These are phyloP conservation scores for Suhomyces sp. DNA, from an alignment of 805 yeast species.

Conservation along the genomic window DNA sequence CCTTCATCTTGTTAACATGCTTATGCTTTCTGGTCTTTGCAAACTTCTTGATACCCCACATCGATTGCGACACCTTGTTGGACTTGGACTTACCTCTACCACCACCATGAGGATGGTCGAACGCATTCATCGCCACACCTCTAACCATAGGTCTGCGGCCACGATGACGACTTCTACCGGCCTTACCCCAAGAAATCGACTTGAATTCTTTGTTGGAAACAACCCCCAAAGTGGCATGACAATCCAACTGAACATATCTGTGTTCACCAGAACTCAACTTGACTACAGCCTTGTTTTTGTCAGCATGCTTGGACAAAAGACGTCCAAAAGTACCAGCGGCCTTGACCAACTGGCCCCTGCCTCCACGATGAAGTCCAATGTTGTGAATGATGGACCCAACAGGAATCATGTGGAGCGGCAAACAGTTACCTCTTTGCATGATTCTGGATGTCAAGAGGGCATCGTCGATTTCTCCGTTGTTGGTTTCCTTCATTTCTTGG, in stretches of 20 bases:
- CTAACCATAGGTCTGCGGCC: conserved; percentile 95
- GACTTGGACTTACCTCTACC: conserved; percentile 99
- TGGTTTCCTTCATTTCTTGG: conserved; percentile 59
- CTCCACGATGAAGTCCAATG: conserved; percentile 66
- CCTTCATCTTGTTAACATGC: conserved; percentile 77
- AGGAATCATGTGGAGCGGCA: conserved; percentile 92
- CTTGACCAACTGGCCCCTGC: conserved; percentile 86
- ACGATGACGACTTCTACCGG: conserved; percentile 88
- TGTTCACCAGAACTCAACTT: conserved; percentile 91
- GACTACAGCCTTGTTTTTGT: conserved; percentile 67
- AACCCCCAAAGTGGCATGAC: conserved; percentile 91
- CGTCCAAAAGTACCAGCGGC: conserved; percentile 96
- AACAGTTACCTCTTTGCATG: conserved; percentile 90
- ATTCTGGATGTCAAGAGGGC: conserved; percentile 85
- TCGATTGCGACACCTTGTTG: conserved; percentile 88
- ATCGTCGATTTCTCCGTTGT: conserved; percentile 85
- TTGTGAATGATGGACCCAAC: conserved; percentile 88
- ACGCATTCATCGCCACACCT: conserved; percentile 97
- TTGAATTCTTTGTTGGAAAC: conserved; percentile 93
- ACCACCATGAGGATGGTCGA: conserved; percentile 99
- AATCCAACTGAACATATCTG: conserved; percentile 78
- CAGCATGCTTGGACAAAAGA: conserved; percentile 72
- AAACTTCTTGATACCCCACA: conserved; percentile 96
- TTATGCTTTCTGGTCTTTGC: conserved; percentile 93
- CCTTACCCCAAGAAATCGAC: conserved; percentile 88